Percentiles rank a stretch among this genome's conserved stretches.
These are phyloP conservation scores for Microdochium trichocladiopsis DNA, from an alignment of 2,329 filamentous ascomycete genomes.

Conservation along the genomic window DNA sequence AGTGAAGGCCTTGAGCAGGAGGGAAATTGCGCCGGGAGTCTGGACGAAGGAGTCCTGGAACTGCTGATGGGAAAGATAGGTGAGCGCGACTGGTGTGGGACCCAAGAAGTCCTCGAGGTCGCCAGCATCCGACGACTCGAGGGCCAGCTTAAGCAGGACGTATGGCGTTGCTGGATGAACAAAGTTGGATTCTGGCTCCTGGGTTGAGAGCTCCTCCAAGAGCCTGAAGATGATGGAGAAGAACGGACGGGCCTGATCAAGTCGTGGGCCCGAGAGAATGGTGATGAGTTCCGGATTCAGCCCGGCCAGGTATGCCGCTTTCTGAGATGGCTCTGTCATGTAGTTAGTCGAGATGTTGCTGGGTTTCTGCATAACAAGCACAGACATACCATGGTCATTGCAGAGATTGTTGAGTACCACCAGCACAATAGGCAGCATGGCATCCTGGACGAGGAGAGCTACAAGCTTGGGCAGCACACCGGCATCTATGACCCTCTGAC, in stretches of 20 bases:
- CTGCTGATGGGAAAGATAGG: constrained; percentile 46
- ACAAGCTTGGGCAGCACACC: constrained; percentile 41
- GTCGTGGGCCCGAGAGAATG: constrained; percentile 37
- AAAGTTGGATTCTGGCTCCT: constrained; percentile 38
- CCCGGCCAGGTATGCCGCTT: constrained; percentile 42
- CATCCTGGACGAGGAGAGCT: constrained; percentile 36
- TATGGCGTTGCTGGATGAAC: constrained; percentile 39
- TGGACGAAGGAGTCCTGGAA: constrained; percentile 43
- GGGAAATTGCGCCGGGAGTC: constrained; percentile 24
- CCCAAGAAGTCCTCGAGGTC: constrained; percentile 49
- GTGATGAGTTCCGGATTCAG: constrained; percentile 42
- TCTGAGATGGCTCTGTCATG: constrained; percentile 46
- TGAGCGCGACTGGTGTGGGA: constrained; percentile 42
- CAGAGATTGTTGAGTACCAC: constrained; percentile 57
- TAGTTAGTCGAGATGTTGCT: constrained; percentile 3
- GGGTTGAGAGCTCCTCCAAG: constrained; percentile 42
- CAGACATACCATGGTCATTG: constrained; percentile 51
- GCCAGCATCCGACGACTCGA: constrained; percentile 8
- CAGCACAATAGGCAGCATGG: constrained; percentile 43
- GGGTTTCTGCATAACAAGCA: neutral
- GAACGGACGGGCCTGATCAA: constrained; percentile 32
- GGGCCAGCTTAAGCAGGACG: constrained; percentile 36
- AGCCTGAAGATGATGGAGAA: constrained; percentile 50
- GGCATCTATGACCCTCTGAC: constrained; percentile 44
- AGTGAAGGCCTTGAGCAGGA: constrained; percentile 41